Conservation (phyloP, 116 monocot genomes). For the Posidonia oceanica region DNA sequence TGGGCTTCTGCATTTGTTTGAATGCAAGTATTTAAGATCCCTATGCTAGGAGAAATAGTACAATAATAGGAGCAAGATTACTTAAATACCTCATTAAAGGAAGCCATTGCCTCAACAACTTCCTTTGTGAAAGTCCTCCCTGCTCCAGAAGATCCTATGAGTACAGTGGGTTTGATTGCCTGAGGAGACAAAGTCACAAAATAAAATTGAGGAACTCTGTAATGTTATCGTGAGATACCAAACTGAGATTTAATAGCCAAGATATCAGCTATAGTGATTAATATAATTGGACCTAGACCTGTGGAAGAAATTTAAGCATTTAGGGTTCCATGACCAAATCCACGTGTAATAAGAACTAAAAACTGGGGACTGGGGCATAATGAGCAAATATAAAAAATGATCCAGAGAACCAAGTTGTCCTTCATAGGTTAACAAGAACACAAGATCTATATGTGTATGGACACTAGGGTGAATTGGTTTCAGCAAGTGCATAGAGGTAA, state of each 20-base stretch:
- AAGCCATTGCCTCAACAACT: slow-evolving; percentile 71
- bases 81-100: slow-evolving; percentile 65
- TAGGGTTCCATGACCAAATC: too few species aligned
- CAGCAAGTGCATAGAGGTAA: not conserved
- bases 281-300: too few species aligned
- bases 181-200: slow-evolving; percentile 9
- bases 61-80: not conserved
- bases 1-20: slow-evolving; percentile 53
- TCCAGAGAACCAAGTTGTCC: too few species aligned
- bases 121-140: slow-evolving; percentile 88
- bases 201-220: not conserved
- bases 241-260: not conserved
- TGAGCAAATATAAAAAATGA: too few species aligned
- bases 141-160: slow-evolving; percentile 79
- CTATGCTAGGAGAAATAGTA: not conserved
- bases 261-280: too few species aligned
- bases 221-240: not conserved
- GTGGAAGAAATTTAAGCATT: too few species aligned
- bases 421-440: too few species aligned
- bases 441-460: not conserved
- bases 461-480: not conserved
- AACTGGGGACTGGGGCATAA: too few species aligned
- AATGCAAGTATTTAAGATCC: not conserved
- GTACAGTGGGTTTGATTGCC: slow-evolving; percentile 75
- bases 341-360: too few species aligned